Percentiles rank a stretch among this genome's conserved stretches.
These are phyloP conservation scores for Schizonepeta tenuifolia DNA, from an alignment of 257 asterid species.

Conservation along the genomic window DNA sequence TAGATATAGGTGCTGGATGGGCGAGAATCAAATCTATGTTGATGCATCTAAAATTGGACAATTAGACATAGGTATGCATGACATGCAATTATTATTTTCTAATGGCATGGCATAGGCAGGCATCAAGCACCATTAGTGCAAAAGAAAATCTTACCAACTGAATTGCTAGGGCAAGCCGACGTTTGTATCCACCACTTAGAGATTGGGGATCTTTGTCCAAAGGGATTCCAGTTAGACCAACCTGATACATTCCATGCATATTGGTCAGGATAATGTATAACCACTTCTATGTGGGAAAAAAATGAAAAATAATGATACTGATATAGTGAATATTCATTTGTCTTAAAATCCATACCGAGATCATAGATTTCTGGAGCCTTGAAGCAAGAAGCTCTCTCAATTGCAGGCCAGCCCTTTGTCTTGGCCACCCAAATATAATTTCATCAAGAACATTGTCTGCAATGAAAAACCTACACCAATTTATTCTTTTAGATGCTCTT, in stretches of 20 bases:
- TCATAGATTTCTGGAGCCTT: slow-evolving; percentile 81
- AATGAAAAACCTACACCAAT: slow-evolving; percentile 68
- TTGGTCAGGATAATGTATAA: slow-evolving; percentile 16
- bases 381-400: slow-evolving; percentile 83
- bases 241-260: slow-evolving; percentile 47
- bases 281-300: slow-evolving; percentile 12
- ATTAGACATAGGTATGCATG: slow-evolving; percentile 12
- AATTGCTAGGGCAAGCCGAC: slow-evolving; percentile 92
- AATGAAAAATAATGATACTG: slow-evolving; percentile 6
- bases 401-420: slow-evolving; percentile 76
- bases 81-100: slow-evolving; percentile 27
- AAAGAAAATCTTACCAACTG: slow-evolving; percentile 67
- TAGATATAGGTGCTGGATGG: slow-evolving; percentile 14
- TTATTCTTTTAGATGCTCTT: slow-evolving; percentile 36
- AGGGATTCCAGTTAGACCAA: slow-evolving; percentile 73
- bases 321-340: slow-evolving; percentile 19
- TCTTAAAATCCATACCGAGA: slow-evolving; percentile 57
- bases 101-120: slow-evolving; percentile 16
- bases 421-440: slow-evolving; percentile 94
- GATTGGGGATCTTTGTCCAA: slow-evolving; percentile 87
- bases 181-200: slow-evolving; percentile 94
- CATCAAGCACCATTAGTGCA: slow-evolving; percentile 8
- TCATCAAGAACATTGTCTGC: slow-evolving; percentile 93
- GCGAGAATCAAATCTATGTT: slow-evolving; percentile 2
- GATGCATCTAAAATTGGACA: slow-evolving; percentile 13